Evolutionary conservation across 495 filamentous ascomycete genomes (phyloP).

Genomic region (Sphaerosporella brunnea): DNA sequence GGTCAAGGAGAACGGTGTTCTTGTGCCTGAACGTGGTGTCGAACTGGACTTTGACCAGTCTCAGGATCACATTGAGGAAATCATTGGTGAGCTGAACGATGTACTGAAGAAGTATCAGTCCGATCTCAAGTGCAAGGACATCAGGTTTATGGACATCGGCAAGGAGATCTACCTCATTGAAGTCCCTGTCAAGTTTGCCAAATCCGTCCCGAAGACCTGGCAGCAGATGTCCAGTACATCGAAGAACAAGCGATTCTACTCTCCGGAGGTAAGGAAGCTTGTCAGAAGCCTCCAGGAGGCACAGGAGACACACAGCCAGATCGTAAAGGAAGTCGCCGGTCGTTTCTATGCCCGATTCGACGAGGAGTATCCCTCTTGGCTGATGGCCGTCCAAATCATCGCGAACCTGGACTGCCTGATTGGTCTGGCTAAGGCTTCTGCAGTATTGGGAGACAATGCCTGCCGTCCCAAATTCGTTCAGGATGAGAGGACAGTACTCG

Average conservation of each 20-base stretch:
- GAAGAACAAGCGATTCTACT: slow-evolving; percentile 88
- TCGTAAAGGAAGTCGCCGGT: slow-evolving; percentile 68
- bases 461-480: slow-evolving; percentile 80
- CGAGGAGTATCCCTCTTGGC: slow-evolving; percentile 69
- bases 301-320: slow-evolving; percentile 84
- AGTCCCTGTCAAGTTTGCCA: slow-evolving; percentile 58
- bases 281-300: slow-evolving; percentile 80
- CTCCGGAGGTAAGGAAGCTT: slow-evolving; percentile 57
- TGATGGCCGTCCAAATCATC: slow-evolving; percentile 67
- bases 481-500: slow-evolving; percentile 57
- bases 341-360: slow-evolving; percentile 82
- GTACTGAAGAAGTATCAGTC: slow-evolving; percentile 44
- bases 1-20: slow-evolving; percentile 51
- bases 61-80: slow-evolving; percentile 52
- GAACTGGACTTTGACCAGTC: slow-evolving; percentile 87
- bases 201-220: slow-evolving; percentile 69
- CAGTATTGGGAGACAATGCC: slow-evolving; percentile 62
- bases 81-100: slow-evolving; percentile 51
- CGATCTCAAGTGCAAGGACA: slow-evolving; percentile 34
- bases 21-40: slow-evolving; percentile 76
- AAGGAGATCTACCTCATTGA: slow-evolving; percentile 97
- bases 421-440: slow-evolving; percentile 74
- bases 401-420: slow-evolving; percentile 91
- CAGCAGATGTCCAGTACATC: slow-evolving; percentile 83
- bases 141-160: slow-evolving; percentile 74